Evolutionary conservation across 306 rosid genomes (phyloP), one percentile per base, ranked within the genome.

Genomic region (Elaeagnus macrophylla): DNA sequence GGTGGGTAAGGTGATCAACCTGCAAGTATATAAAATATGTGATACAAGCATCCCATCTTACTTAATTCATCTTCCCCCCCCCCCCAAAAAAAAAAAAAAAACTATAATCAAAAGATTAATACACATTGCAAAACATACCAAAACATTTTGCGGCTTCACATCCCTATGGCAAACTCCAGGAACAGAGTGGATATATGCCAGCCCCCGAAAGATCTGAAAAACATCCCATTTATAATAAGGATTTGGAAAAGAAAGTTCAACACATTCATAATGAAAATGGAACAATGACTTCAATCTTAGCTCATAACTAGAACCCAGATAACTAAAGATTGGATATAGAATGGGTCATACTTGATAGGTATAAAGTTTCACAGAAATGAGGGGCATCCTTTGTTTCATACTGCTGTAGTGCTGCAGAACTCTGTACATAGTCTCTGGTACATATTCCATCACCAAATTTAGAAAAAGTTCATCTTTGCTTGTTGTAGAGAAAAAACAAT

Each of bases 1-100:
- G 89, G 71, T 91, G 97, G 56, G 96, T 84, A 53, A 83, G 83
- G 62, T 89, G 95, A 78, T 91, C 91, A 62, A 86, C 89, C 95
- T 90, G 73, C 49, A 56, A 56, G 59, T 42, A 60, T 25, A 53
- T 0, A 32, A 36, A 35, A 57, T 39, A 62, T 25, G 68, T 55
- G 10, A 47, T 53, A 65, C 39, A 55, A 60, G 20, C 20, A 53
- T 18, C 41, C 52, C 38, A 54, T n/a, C n/a, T n/a, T n/a, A n/a
- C n/a, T n/a, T n/a, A n/a, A n/a, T n/a, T n/a, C n/a, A n/a, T n/a
- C n/a, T n/a, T n/a, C n/a, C n/a, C n/a, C n/a, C n/a, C n/a, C n/a
- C n/a, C 8, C 16, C 53, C 39, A 58, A 14, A 7, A 52, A 43
- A 12, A 59, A 53, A 65, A 39, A 57, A 62, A 41, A 11, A 57